Base-by-base conservation (phyloP, 805 yeast genomes). In the Suhomyces prunicola region DNA sequence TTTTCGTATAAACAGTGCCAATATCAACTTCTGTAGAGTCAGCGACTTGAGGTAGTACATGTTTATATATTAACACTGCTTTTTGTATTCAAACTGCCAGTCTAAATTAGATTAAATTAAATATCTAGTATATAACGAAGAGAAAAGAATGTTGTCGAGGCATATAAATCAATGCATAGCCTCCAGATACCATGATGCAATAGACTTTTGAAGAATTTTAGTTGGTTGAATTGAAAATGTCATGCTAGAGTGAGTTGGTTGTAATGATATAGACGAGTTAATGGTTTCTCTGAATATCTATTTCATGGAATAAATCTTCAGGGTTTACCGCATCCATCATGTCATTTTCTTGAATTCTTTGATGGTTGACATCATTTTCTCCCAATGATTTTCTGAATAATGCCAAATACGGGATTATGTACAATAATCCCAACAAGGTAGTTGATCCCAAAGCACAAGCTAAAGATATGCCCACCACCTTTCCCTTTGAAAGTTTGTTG, bases 211-310 rank as follows among this genome's bases (percentile, higher is more conserved):
- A n/a, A 33, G 36, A 33, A 6, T 1, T 73, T 72, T 24, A 83
- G 60, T 65, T 86, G 86, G 57, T 83, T 29, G 82, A 72, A 8
- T 81, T 64, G 84, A 90, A 90, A 0, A 87, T 74, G 47, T 82
- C 79, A 54, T 90, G 96, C 59, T 88, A 85, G n/a, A 89, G 69
- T 57, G 92, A 70, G 78, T 55, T 84, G 79, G 49, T 83, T 79
- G n/a, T 82, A 74, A 1, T 88, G 86, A 88, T 80, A 68, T 90
- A 97, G 46, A 79, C 22, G 15, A 8, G 45, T 41, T 24, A 42
- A 23, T 42, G 46, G 31, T 42, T 42, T 12, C 46, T 67, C 54
- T 75, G 80, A 44, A 74, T 61, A 58, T 76, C 80, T 52, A 76
- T 74, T 58, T 76, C 79, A 57, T 76, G 78, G 42, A 76, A 57